A percentile compares a stretch with the other conserved stretches of the same genome.
Conservation (phyloP, 2,329 filamentous ascomycete genomes). For the Conoideocrella luteorostrata region DNA sequence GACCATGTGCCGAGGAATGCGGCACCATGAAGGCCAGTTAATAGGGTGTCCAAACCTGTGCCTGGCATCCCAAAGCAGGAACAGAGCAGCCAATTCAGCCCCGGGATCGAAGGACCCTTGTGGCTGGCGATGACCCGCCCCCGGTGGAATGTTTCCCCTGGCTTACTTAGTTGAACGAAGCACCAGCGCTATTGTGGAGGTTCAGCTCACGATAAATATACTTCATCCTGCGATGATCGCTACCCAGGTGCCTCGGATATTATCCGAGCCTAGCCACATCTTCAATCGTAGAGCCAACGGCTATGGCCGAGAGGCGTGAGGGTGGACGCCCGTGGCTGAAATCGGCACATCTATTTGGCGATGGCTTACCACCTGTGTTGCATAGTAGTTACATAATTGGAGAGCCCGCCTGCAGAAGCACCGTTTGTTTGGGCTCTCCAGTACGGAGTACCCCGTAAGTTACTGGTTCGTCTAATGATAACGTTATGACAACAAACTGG, state of each 20-base stretch:
- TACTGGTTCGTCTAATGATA: too few relatives aligned
- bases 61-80: neutral
- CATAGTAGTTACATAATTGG: too few relatives aligned
- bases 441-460: too few relatives aligned
- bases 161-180: neutral
- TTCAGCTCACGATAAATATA: neutral
- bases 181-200: neutral
- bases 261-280: neutral
- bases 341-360: neutral
- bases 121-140: neutral
- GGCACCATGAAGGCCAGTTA: too few relatives aligned
- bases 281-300: neutral
- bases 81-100: neutral
- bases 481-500: neutral
- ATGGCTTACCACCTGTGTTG: too few relatives aligned
- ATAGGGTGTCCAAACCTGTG: neutral
- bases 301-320: neutral
- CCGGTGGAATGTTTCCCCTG: neutral
- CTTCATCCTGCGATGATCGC: neutral
- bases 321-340: neutral
- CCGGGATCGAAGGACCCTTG: neutral
- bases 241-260: neutral
- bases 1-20: neutral
- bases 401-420: too few relatives aligned
- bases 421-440: too few relatives aligned